Evolutionary conservation across 306 rosid genomes (phyloP).

Genomic region (Gleditsia sinensis): DNA sequence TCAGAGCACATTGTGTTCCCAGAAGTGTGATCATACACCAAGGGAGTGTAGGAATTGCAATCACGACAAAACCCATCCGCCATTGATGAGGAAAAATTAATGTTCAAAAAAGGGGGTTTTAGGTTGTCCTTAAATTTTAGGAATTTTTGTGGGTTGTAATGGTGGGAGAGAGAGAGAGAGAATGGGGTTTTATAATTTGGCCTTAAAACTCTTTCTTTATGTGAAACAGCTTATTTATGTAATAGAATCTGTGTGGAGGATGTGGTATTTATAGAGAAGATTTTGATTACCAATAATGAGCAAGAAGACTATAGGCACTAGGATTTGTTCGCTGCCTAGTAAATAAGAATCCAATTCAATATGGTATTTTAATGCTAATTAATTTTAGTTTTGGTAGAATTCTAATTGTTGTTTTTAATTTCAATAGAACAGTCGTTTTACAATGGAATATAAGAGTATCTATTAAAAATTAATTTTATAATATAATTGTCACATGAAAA

Average conservation of each 20-base stretch:
- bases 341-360: not conserved
- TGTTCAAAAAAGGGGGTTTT: not conserved
- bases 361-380: not conserved
- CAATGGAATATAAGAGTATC: not conserved
- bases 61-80: not conserved
- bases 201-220: not conserved
- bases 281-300: not conserved
- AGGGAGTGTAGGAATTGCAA: not conserved
- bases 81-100: not conserved
- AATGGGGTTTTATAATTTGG: not conserved
- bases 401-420: not conserved
- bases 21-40: not conserved
- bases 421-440: not conserved
- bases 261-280: not conserved
- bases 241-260: not conserved
- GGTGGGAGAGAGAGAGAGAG: not conserved
- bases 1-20: slow-evolving; percentile 32
- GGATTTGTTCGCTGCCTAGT: not conserved
- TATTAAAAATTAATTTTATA: too few relatives aligned
- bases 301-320: too few relatives aligned
- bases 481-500: too few relatives aligned
- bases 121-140: not conserved
- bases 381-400: not conserved
- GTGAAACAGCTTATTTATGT: not conserved
- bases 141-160: not conserved